Base-by-base conservation (phyloP, 352 stramenopile genomes). In the Phytophthora citricola region DNA sequence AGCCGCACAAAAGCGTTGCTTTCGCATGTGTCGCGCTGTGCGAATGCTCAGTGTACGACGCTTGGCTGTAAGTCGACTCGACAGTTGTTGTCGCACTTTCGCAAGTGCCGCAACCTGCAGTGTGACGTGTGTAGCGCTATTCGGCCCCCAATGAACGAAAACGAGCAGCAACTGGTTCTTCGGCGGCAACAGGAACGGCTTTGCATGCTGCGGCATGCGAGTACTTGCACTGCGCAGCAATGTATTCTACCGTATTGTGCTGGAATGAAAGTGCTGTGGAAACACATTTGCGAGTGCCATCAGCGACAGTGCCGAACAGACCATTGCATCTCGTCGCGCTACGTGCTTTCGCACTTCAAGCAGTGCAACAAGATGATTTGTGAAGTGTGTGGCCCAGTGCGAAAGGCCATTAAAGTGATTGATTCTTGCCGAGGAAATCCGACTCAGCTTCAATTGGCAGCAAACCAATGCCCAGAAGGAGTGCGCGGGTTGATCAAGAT, bases 321-420 rank as follows among this genome's bases (percentile, higher is more conserved):
- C 41, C 89, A 96, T 67, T 96, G 89, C 34, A 95, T 96, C 49
- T 95, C 86, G 26, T 95, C 87, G 29, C 77, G 89, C 7, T 96
- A 96, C 54, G 89, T 96, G 58, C 68, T 96, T 48, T 95, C 87
- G 15, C 89, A 96, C 64, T 96, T 95, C 73, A 95, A 96, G 73
- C 89, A 95, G 53, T 96, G 89, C 81, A 93, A 93, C 70, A 95
- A 96, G 58, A 91, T 94, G 79, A 94, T 96, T 34, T 97, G 90
- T 67, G 89, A 94, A 57, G 90, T 97, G 0, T 96, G 89, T 48
- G 91, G 90, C 1, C 89, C 89, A 8, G 90, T 96, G 20, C 79
- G 88, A 0, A 91, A 94, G 45, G 89, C 89, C 4, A 96, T 96
- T 52, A 94, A 95, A 64, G 88, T 96, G 31, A 84, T 96, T 3